Evolutionary conservation across 1,139 yeast species (phyloP).

Genomic region (Magnusiomyces suaveolens): DNA sequence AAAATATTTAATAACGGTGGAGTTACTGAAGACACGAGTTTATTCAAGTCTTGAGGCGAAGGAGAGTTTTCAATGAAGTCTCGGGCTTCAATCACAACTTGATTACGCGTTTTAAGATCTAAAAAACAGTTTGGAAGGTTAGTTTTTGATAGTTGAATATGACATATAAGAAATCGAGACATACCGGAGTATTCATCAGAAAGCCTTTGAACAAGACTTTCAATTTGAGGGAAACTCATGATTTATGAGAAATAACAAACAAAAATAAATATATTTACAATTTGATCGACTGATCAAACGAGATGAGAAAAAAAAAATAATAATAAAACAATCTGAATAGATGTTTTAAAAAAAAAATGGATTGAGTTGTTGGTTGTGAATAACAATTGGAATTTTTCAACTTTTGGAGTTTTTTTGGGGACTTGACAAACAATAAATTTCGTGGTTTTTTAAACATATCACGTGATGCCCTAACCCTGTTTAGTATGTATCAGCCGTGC

Average conservation of each 20-base stretch:
- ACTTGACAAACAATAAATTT: background rate
- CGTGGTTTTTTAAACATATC: background rate
- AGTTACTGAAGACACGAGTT: constrained; percentile 25
- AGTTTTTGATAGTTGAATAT: background rate
- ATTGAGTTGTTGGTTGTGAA: too few species aligned
- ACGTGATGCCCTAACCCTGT: background rate
- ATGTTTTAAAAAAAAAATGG: too few species aligned
- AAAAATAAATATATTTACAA: background rate
- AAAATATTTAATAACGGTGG: constrained; percentile 38
- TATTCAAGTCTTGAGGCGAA: constrained; percentile 67
- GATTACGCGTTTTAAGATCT: constrained; percentile 53
- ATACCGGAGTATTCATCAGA: constrained; percentile 18
- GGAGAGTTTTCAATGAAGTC: constrained; percentile 80
- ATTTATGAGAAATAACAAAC: background rate
- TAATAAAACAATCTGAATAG: too few species aligned
- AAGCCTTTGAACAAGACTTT: constrained; percentile 19
- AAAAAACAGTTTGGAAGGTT: constrained; percentile 14
- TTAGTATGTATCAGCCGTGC: background rate
- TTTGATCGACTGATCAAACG: background rate
- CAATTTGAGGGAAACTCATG: constrained; percentile 13
- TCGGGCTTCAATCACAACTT: constrained; percentile 68
- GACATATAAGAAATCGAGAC: background rate
- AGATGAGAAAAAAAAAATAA: background rate
- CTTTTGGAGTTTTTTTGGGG: constrained; percentile 1
- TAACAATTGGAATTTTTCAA: too few species aligned